Base-by-base conservation (phyloP, 2,329 filamentous ascomycete genomes). In the Colletotrichum tofieldiae region DNA sequence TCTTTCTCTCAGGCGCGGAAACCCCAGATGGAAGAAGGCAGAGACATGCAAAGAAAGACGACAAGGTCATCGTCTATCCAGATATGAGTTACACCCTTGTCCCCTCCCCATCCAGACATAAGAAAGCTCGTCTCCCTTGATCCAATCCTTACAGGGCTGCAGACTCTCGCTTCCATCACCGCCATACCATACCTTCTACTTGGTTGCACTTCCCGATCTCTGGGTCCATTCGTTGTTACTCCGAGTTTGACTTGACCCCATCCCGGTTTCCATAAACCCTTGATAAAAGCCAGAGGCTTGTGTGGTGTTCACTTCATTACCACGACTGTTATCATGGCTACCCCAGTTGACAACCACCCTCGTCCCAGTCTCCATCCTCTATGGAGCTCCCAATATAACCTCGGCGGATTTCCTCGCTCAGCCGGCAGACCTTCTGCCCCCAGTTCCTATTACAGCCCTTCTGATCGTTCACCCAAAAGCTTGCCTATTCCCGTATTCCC, bases 401-500 rank as follows among this genome's bases (percentile, higher is more conserved):
- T 77, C 16, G 74, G 74, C 37, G 75, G 65, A n/a, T 72, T 74
- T 41, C 75, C 79, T 35, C 65, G 64, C 47, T 74, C 73, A 14
- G 23, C 55, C 26, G 52, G 26, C 43, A 68, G 67, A 18, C 41
- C 67, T 45, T 18, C 49, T 8, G 67, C 67, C 3, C 64, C 49
- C n/a, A 61, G 29, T 35, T 49, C 75, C 77, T 61, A 80, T 80
- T 54, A 75, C 78, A 39, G 79, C 79, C 51, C 72, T 35, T 74
- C 73, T 23, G 64, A 71, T 18, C 61, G 65, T 51, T 80, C 81
- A 26, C 78, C 81, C 26, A 79, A 75, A 59, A 74, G 67, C 23
- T 71, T 82, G 26, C 82, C 82, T 12, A 81, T 79, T 49, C 80
- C 82, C 5, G 74, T 84, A 20, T 78, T 83, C 52, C 76, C 78